Base-by-base conservation (phyloP, 129 eudicot species). In the Apium graveolens region DNA sequence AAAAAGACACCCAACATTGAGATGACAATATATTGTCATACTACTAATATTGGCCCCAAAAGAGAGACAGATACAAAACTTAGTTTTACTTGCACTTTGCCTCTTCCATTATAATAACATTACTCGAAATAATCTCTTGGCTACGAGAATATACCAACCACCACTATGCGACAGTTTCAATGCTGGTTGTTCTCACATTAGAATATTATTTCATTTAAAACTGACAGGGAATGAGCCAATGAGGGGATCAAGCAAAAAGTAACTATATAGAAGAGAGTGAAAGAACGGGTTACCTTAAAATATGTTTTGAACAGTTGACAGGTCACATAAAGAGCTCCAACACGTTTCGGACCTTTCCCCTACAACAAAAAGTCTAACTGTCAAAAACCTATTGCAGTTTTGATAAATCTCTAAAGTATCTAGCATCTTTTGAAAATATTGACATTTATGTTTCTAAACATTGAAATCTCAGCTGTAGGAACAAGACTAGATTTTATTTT, bases 271-370 rank as follows among this genome's bases (percentile, higher is more conserved):
- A 26, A 42, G 29, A 60, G 57, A 27, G 21, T 27, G 39, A 62
- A 53, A n/a, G 34, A 70, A 77, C 21, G 69, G 45, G 41, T 76
- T 72, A 90, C 94, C 94, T 95, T 91, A 89, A 95, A 95, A 90
- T 95, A 95, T 37, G 90, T 90, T 86, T 95, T 95, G 80, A 95
- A 95, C 78, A 95, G 81, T 76, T 95, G 99, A 87, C 99, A 95
- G 55, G 99, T 92, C 83, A 95, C 97, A 71, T 95, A 89, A 46
- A 95, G 82, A 11, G 99, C 99, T 79, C 99, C 99, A 76, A 95
- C 94, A 83, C 97, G 99, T 83, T 95, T 95, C 69, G 97, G 88
- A 49, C 99, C 99, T 89, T 95, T 95, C 71, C 94, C 99, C 94
- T 90, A 48, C 62, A 73, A 53, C 26, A n/a, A 43, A 53, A 44